Conservation (phyloP, 176 grass and related monocot species). For the Oropetium thomaeum region DNA sequence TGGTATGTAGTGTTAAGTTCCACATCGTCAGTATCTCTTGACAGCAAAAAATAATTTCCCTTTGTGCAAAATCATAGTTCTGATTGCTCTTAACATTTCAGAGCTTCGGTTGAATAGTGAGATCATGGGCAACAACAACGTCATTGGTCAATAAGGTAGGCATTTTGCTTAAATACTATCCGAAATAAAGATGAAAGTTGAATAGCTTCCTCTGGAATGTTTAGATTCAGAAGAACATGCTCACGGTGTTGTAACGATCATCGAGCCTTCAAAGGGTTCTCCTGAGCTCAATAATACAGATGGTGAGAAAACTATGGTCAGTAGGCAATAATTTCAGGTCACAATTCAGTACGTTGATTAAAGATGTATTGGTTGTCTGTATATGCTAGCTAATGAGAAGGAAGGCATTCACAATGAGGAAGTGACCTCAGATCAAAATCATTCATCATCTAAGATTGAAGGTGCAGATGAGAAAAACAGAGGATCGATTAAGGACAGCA, state of each 20-base stretch:
- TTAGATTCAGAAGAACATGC: slow-evolving; percentile 22
- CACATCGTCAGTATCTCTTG: not conserved
- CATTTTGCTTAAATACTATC: slow-evolving; percentile 6
- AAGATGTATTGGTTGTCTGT: not conserved
- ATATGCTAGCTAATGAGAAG: slow-evolving; percentile 35
- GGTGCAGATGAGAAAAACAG: slow-evolving; percentile 18
- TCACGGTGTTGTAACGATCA: slow-evolving; percentile 10
- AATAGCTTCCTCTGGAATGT: slow-evolving; percentile 2
- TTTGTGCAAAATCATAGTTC: slow-evolving; percentile 4
- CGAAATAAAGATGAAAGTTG: not conserved
- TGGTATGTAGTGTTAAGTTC: slow-evolving; percentile 23
- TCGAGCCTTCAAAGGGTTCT: not conserved
- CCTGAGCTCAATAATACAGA: slow-evolving; percentile 11
- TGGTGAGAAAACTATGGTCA: slow-evolving; percentile 4
- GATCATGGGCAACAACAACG: slow-evolving; percentile 57
- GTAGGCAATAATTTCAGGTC: not conserved
- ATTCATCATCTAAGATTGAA: slow-evolving; percentile 8
- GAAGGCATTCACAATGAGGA: slow-evolving; percentile 20
- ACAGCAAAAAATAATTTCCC: slow-evolving; percentile 3
- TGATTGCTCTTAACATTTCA: slow-evolving; percentile 25
- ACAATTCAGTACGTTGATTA: not conserved
- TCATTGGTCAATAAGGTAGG: slow-evolving; percentile 43
- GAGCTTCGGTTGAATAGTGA: slow-evolving; percentile 12
- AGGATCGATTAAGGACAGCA: not conserved
- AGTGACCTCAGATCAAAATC: slow-evolving; percentile 18